Evolutionary conservation across 768 basidiomycete species (phyloP), one percentile per base, ranked within the genome.

Genomic region (Leccinum variicolor): DNA sequence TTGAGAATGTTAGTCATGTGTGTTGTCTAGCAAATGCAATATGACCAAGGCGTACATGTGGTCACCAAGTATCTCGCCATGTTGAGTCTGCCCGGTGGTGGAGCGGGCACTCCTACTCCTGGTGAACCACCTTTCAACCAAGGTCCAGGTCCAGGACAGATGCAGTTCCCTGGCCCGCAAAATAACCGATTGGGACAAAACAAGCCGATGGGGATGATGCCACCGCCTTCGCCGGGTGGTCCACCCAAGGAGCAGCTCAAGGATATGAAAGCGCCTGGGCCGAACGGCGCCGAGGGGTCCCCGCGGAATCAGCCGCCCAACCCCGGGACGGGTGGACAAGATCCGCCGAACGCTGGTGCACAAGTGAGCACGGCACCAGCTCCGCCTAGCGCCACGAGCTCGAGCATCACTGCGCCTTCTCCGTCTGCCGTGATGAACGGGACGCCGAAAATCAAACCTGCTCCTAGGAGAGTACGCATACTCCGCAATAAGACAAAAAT

Each of bases 171-270:
- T 62, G 58, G 74, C 55, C 52, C 73, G 25, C 65, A 71, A 73
- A 58, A 71, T 71, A 58, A 58, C 59, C 64, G 66, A 55, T 39
- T 65, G 62, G 73, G 60, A 25, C 75, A 66, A 61, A 56, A 45
- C 29, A 76, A 76, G 53, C 66, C 74, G 1, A 78, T 76, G 74
- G 70, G 67, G 15, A 83, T 81, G 80, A 74, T 77, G 69, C 64
- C 67, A n/a, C 82, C 82, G 0, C 83, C 82, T 5, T 83, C 83
- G 6, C 81, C 84, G 41, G 62, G 66, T 50, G 65, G 65, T 58
- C 69, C 68, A 49, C 57, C 65, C 28, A 69, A 71, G 58, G 69
- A 71, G 53, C 72, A 70, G 55, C 53, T 69, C 57, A 72, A 73
- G 53, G 70, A 75, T 28, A 70, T 71, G 43, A 69, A 73, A 31